Conservation (phyloP, 169 alveolate species). For the Eimeria mitis region DNA sequence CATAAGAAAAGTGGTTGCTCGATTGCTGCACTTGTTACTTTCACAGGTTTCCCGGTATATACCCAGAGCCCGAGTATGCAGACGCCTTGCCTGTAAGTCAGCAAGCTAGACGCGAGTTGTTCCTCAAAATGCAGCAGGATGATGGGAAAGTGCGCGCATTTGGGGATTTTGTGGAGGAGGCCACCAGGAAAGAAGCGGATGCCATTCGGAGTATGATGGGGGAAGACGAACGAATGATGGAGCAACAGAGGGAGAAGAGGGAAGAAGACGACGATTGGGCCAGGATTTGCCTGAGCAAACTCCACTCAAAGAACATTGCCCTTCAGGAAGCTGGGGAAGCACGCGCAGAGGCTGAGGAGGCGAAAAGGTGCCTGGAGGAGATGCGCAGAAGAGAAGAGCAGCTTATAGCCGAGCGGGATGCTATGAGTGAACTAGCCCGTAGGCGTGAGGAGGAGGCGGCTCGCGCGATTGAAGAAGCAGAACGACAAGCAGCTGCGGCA, state of each 20-base stretch:
- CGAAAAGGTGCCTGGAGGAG: conserved; percentile 19
- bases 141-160: conserved; percentile 60
- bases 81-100: conserved; percentile 54
- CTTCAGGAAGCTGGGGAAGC: conserved; percentile 40
- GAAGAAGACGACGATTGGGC: conserved; percentile 72
- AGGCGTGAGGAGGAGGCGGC: conserved; percentile 48
- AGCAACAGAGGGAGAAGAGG: conserved; percentile 28
- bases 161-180: conserved; percentile 70
- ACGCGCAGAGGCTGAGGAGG: conserved; percentile 44
- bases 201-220: neutral
- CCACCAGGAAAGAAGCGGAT: conserved; percentile 12
- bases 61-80: conserved; percentile 66
- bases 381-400: conserved; percentile 47
- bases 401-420: conserved; percentile 57
- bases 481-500: conserved; percentile 52
- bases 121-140: conserved; percentile 22
- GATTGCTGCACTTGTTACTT: neutral
- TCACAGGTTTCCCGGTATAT: conserved; percentile 37
- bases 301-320: conserved; percentile 57
- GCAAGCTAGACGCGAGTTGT: conserved; percentile 63
- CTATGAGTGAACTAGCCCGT: conserved; percentile 58
- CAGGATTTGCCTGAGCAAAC: conserved; percentile 60
- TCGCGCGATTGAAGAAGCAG: conserved; percentile 44
- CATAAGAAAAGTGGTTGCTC: neutral
- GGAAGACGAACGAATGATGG: conserved; percentile 32